A percentile compares a stretch with the other conserved stretches of the same genome.
These are phyloP conservation scores for Triadica sebifera DNA, from an alignment of 345 rosid genomes.

Conservation along the genomic window DNA sequence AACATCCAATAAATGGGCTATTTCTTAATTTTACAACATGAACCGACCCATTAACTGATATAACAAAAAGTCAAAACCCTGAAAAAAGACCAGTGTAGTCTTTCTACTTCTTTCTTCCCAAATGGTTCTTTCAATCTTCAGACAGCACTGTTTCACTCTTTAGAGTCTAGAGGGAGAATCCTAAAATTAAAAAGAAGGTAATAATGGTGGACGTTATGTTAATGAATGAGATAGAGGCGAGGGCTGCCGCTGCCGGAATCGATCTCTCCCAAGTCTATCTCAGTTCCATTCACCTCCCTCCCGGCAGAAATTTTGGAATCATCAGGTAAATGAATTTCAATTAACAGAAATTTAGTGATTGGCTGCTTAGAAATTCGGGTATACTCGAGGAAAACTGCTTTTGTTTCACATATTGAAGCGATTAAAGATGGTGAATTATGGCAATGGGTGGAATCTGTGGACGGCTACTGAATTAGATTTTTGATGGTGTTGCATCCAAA, in stretches of 20 bases:
- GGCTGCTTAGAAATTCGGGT: not conserved
- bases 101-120: too few relatives aligned
- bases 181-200: not conserved
- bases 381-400: not conserved
- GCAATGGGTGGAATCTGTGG: too few relatives aligned
- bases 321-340: constrained; percentile 39
- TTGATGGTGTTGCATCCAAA: too few relatives aligned
- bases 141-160: constrained; percentile 12
- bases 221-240: constrained; percentile 46
- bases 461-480: too few relatives aligned
- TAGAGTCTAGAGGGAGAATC: constrained; percentile 11
- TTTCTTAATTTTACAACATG: too few relatives aligned
- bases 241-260: constrained; percentile 56
- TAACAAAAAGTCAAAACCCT: too few relatives aligned
- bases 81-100: too few relatives aligned
- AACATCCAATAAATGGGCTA: too few relatives aligned
- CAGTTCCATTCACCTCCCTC: constrained; percentile 59
- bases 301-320: constrained; percentile 61
- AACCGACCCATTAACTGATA: too few relatives aligned
- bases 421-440: too few relatives aligned
- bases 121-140: not conserved
- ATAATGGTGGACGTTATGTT: constrained; percentile 52
- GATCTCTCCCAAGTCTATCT: constrained; percentile 54
- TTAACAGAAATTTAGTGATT: too few relatives aligned
- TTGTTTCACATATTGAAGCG: too few relatives aligned